These are phyloP conservation scores for Fraxinus dipetala DNA, from an alignment of 305 asterid genomes.

Conservation along the genomic window DNA sequence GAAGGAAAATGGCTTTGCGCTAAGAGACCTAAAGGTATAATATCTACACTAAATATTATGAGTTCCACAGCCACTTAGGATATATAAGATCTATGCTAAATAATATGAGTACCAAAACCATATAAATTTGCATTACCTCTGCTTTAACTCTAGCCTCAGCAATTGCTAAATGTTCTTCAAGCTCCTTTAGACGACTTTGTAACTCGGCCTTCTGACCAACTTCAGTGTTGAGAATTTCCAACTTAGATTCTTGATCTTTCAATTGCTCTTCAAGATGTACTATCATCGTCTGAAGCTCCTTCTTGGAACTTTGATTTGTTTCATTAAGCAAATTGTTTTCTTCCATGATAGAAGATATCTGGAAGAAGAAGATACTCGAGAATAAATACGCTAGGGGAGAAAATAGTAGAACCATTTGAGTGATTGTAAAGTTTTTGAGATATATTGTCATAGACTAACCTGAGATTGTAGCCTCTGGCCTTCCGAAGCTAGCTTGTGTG, in stretches of 20 bases:
- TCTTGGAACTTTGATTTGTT: conserved; percentile 54
- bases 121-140: conserved; percentile 38
- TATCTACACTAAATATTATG: not conserved
- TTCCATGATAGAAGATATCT: conserved; percentile 67
- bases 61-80: not conserved
- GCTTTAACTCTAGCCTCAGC: conserved; percentile 45
- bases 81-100: not conserved
- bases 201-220: conserved; percentile 45
- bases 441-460: conserved; percentile 36
- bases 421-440: not conserved
- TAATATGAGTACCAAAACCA: not conserved
- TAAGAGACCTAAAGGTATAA: not conserved
- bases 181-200: conserved; percentile 51
- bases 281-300: conserved; percentile 64
- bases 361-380: conserved; percentile 21
- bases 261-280: conserved; percentile 61
- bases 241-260: conserved; percentile 55
- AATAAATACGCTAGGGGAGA: not conserved
- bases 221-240: conserved; percentile 50
- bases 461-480: conserved; percentile 65
- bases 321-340: conserved; percentile 60
- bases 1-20: conserved; percentile 3
- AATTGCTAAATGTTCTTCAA: conserved; percentile 54
- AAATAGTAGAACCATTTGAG: conserved; percentile 11
- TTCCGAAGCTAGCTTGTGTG: conserved; percentile 53